Conservation (phyloP, 805 yeast genomes). For the Dipodascus albidus region DNA sequence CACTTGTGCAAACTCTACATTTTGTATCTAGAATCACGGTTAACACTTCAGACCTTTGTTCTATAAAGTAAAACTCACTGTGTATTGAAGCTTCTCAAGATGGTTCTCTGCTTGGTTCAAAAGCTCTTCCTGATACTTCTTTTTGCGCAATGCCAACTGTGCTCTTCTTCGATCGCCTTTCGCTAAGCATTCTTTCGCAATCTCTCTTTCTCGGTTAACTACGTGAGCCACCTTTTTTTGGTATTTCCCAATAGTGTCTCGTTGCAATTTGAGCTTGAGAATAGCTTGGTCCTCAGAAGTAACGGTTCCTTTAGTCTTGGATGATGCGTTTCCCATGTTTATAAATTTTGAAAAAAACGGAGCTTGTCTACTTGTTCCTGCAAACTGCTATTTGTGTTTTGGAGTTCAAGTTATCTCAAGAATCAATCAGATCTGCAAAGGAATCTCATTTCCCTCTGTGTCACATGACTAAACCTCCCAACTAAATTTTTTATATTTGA, state of each 20-base stretch:
- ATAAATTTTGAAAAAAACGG: too few species aligned
- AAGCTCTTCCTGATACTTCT: constrained; percentile 73
- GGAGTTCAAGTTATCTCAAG: background rate
- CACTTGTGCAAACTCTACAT: constrained; percentile 76
- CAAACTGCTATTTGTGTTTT: too few species aligned
- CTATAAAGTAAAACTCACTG: constrained; percentile 36
- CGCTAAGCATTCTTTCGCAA: constrained; percentile 46
- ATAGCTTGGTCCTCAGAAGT: constrained; percentile 82
- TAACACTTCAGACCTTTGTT: background rate
- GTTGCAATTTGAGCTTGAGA: constrained; percentile 73
- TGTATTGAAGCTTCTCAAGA: constrained; percentile 63
- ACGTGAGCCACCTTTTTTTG: constrained; percentile 46
- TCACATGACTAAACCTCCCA: background rate
- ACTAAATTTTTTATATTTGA: too few species aligned
- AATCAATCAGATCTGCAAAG: background rate
- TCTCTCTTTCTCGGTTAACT: constrained; percentile 46
- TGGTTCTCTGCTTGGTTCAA: constrained; percentile 65
- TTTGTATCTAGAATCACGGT: constrained; percentile 12
- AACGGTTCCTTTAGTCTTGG: constrained; percentile 31
- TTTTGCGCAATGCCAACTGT: constrained; percentile 55
- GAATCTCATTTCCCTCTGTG: background rate
- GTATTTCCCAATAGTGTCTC: constrained; percentile 74
- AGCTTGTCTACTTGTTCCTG: too few species aligned
- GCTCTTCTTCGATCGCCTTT: constrained; percentile 50
- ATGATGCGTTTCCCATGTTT: constrained; percentile 26